Percentiles rank a stretch among this genome's conserved stretches.
Evolutionary conservation across 345 rosid genomes (phyloP).

Genomic region (Combretum micranthum): DNA sequence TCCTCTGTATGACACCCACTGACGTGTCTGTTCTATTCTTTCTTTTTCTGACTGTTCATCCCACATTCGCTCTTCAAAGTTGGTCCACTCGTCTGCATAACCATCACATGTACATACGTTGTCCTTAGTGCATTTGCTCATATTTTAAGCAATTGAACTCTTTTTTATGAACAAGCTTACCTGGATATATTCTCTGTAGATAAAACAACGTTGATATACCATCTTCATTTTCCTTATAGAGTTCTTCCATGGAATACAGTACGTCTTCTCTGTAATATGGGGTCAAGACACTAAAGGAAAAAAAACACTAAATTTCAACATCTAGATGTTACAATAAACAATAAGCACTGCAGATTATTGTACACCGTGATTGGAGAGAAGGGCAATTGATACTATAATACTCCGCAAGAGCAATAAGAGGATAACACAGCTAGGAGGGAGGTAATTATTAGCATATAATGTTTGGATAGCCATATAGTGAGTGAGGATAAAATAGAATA

Average conservation of each 20-base stretch:
- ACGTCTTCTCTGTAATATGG: slow-evolving; percentile 85
- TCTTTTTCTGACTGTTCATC: slow-evolving; percentile 24
- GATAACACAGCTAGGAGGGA: too few relatives aligned
- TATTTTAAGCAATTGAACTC: too few relatives aligned
- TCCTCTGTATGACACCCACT: slow-evolving; percentile 89
- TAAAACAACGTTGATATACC: slow-evolving; percentile 77
- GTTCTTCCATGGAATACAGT: slow-evolving; percentile 78
- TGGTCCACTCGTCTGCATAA: slow-evolving; percentile 77
- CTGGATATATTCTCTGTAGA: slow-evolving; percentile 85
- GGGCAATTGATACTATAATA: too few relatives aligned
- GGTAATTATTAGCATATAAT: too few relatives aligned
- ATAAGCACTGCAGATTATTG: not conserved
- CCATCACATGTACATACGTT: too few relatives aligned
- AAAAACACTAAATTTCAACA: slow-evolving; percentile 12
- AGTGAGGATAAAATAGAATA: too few relatives aligned
- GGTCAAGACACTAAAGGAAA: slow-evolving; percentile 64
- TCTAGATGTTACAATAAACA: slow-evolving; percentile 3
- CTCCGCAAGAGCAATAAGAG: too few relatives aligned
- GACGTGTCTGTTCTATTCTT: slow-evolving; percentile 39
- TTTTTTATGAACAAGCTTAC: slow-evolving; percentile 28
- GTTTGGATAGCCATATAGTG: too few relatives aligned
- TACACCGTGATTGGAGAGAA: too few relatives aligned
- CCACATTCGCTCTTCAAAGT: slow-evolving; percentile 47
- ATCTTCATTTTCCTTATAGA: slow-evolving; percentile 81
- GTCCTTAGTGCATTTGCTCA: too few relatives aligned